These are phyloP conservation scores for Grigorovia transvaalensis DNA, from an alignment of 805 yeast genomes.

Conservation along the genomic window DNA sequence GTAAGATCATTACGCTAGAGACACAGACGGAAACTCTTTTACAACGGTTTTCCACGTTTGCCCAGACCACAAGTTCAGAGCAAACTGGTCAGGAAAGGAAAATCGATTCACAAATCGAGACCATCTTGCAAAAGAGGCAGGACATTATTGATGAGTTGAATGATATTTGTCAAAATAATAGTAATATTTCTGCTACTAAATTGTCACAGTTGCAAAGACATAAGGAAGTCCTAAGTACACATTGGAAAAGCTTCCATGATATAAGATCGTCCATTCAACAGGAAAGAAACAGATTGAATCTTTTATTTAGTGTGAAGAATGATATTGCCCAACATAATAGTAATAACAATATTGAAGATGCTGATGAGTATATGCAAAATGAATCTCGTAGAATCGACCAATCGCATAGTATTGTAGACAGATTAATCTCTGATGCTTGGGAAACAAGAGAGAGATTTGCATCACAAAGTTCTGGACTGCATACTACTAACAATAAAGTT, in stretches of 20 bases:
- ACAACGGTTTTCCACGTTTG: conserved; percentile 43
- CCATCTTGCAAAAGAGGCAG: conserved; percentile 42
- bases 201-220: conserved; percentile 77
- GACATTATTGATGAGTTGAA: conserved; percentile 42
- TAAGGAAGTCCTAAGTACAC: conserved; percentile 63
- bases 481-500: conserved; percentile 53
- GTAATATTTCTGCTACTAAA: conserved; percentile 57
- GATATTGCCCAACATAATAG: conserved; percentile 64
- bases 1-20: conserved; percentile 61
- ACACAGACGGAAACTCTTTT: conserved; percentile 50
- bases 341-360: conserved; percentile 28
- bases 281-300: conserved; percentile 66
- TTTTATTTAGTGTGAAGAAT: conserved; percentile 63
- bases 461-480: conserved; percentile 57
- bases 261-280: conserved; percentile 51
- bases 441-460: conserved; percentile 79
- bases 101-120: conserved; percentile 40
- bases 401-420: conserved; percentile 68
- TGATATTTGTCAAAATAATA: conserved; percentile 46
- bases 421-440: conserved; percentile 72
- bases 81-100: conserved; percentile 40
- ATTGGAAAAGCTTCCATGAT: conserved; percentile 50
- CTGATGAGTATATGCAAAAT: conserved; percentile 65
- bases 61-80: conserved; percentile 39
- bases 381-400: conserved; percentile 66